Evolutionary conservation across 2,329 filamentous ascomycete species (phyloP).

Genomic region (Stachybotrys chartarum): DNA sequence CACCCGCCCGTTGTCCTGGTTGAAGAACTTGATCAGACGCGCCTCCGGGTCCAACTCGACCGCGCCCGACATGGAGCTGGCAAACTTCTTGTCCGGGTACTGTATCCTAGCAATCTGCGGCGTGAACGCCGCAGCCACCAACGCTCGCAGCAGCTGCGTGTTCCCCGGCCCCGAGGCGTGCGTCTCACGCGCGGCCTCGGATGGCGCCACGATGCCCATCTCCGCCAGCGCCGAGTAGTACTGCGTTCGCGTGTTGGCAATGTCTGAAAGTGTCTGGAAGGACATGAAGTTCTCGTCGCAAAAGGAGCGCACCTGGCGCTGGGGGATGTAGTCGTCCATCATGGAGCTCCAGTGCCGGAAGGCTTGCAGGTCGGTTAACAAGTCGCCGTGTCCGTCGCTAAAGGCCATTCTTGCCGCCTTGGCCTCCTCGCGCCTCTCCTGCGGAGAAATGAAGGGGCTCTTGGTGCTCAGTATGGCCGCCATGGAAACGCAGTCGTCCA

Average conservation of each 20-base stretch:
- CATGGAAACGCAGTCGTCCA: constrained; percentile 82
- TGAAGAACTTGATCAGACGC: constrained; percentile 86
- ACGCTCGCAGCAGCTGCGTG: constrained; percentile 53
- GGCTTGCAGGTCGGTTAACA: constrained; percentile 79
- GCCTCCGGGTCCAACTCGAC: constrained; percentile 93
- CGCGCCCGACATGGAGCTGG: constrained; percentile 76
- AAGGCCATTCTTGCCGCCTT: constrained; percentile 71
- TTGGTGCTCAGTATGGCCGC: constrained; percentile 86
- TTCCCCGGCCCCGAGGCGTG: constrained; percentile 19
- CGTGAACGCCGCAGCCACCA: constrained; percentile 67
- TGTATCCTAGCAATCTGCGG: constrained; percentile 90
- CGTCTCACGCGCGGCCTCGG: constrained; percentile 20
- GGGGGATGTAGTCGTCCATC: constrained; percentile 48
- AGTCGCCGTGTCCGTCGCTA: constrained; percentile 71
- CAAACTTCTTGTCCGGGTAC: constrained; percentile 94
- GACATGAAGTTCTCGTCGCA: constrained; percentile 84
- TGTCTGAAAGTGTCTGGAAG: constrained; percentile 77
- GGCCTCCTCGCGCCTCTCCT: constrained; percentile 75
- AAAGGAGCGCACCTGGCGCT: constrained; percentile 63
- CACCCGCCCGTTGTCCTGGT: constrained; percentile 75
- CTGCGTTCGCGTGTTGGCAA: constrained; percentile 77
- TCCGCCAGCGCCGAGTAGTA: constrained; percentile 82
- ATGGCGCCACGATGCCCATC: constrained; percentile 63
- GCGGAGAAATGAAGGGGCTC: constrained; percentile 79
- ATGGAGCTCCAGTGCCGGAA: constrained; percentile 77